phyloP scores from a whole-genome alignment of 2,329 filamentous ascomycete genomes.

The Cladosporium austrohemisphaericum region DNA sequence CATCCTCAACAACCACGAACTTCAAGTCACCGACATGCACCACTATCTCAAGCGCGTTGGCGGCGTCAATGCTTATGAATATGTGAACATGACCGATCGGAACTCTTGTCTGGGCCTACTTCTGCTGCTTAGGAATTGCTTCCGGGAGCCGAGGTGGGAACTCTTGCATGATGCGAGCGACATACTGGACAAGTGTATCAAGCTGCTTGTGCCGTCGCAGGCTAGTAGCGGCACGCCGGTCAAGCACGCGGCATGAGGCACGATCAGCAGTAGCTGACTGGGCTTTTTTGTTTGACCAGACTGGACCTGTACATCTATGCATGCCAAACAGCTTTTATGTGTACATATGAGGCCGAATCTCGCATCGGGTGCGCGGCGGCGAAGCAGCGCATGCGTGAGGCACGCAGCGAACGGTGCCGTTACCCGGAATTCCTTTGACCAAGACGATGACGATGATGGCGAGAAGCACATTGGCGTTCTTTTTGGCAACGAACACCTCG shows the following conservation, averaged over 20 bases:
- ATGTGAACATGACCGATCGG: conserved; percentile 70
- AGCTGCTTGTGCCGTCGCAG: conserved; percentile 46
- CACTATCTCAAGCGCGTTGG: conserved; percentile 71
- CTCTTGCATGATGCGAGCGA: conserved; percentile 81
- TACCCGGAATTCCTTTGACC: no score
- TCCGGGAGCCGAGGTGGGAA: conserved; percentile 84
- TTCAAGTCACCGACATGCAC: conserved; percentile 74
- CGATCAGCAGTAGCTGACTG: no score
- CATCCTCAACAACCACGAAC: conserved; percentile 57
- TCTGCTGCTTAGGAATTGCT: conserved; percentile 76
- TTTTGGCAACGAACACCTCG: no score
- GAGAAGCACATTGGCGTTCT: no score
- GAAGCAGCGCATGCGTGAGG: no score
- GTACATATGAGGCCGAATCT: neutral
- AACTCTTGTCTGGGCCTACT: conserved; percentile 81
- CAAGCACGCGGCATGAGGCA: neutral
- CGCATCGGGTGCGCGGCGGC: neutral
- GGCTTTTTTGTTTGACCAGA: no score
- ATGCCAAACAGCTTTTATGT: neutral
- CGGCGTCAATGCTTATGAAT: conserved; percentile 68
- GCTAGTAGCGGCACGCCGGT: neutral
- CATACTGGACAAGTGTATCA: conserved; percentile 76
- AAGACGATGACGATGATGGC: no score
- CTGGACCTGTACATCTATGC: no score
- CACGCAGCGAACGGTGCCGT: no score